These are phyloP conservation scores for Hevea brasiliensis DNA, from an alignment of 345 rosid species.

Conservation along the genomic window DNA sequence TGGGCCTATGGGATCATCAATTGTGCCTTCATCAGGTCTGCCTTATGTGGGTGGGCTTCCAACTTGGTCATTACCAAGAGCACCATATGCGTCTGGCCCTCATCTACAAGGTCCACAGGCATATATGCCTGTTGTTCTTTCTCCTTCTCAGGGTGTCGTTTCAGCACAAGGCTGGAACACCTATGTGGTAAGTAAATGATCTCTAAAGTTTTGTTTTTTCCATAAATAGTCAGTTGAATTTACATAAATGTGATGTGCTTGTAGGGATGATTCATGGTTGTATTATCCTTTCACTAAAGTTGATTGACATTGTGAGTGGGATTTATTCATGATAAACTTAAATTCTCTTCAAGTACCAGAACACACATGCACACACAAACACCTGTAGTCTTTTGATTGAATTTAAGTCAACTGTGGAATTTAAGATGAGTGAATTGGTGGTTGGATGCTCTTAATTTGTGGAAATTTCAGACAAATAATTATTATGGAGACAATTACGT, in stretches of 20 bases:
- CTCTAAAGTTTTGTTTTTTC: not conserved
- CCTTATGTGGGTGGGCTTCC: conserved; percentile 58
- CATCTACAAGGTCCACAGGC: conserved; percentile 49
- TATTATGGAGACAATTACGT: too few relatives aligned
- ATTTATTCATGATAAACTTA: too few relatives aligned
- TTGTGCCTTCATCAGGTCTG: conserved; percentile 49
- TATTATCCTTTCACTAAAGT: too few relatives aligned
- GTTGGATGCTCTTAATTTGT: not conserved
- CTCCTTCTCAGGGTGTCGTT: conserved; percentile 57
- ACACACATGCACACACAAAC: not conserved
- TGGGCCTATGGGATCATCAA: conserved; percentile 41
- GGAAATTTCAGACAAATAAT: not conserved
- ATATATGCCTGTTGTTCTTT: conserved; percentile 55
- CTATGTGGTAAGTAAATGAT: conserved; percentile 51
- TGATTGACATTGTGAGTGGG: too few relatives aligned
- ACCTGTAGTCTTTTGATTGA: not conserved
- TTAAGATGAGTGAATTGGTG: not conserved
- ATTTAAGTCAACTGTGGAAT: not conserved
- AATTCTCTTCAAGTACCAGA: not conserved
- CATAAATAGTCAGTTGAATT: not conserved
- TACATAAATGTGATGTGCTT: not conserved
- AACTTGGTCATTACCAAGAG: conserved; percentile 55
- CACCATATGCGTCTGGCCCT: conserved; percentile 49
- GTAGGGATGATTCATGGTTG: not conserved
- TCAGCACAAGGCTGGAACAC: conserved; percentile 69